Percentiles rank a stretch among this genome's conserved stretches.
Evolutionary conservation across 352 stramenopile species (phyloP).

Genomic region (Thalassiosira pacifica): DNA sequence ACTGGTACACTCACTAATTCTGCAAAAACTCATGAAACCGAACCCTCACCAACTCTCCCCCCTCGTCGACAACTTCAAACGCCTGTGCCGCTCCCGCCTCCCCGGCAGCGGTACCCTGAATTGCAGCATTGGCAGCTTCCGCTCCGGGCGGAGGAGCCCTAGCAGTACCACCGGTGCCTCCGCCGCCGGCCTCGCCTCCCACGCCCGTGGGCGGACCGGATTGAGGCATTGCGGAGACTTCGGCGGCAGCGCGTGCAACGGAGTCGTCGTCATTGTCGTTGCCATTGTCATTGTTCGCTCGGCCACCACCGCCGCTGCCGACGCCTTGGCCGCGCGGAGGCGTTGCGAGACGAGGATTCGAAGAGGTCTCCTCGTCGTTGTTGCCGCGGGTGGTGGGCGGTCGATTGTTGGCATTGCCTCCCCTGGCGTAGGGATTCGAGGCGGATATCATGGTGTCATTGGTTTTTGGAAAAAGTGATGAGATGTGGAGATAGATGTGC

Average conservation of each 20-base stretch:
- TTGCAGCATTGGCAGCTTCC: slow-evolving; percentile 57
- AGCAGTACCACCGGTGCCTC: not conserved
- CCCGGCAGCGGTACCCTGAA: slow-evolving; percentile 59
- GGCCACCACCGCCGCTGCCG: slow-evolving; percentile 1
- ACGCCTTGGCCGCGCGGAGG: slow-evolving; percentile 16
- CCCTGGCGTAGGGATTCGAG: not conserved
- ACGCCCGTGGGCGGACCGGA: not conserved
- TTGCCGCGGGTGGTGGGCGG: slow-evolving; percentile 13
- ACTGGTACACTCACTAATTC: slow-evolving; percentile 84
- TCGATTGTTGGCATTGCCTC: slow-evolving; percentile 5
- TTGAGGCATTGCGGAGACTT: slow-evolving; percentile 40
- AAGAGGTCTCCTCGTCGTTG: slow-evolving; percentile 11
- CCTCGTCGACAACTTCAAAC: slow-evolving; percentile 75
- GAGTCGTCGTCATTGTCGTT: slow-evolving; percentile 35
- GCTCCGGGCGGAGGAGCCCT: slow-evolving; percentile 12
- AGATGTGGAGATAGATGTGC: too few relatives aligned
- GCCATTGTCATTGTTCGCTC: too few relatives aligned
- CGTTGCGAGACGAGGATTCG: not conserved
- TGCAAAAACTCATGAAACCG: slow-evolving; percentile 81
- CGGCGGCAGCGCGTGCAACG: slow-evolving; percentile 38
- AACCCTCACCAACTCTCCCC: slow-evolving; percentile 74
- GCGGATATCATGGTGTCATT: slow-evolving; percentile 45
- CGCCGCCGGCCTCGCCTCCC: not conserved
- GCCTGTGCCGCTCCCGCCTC: slow-evolving; percentile 32
- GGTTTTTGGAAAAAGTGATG: too few relatives aligned